Percentiles rank a stretch among this genome's conserved stretches.
phyloP scores from a whole-genome alignment of 139 green algal genomes.

The Volvox africanus region DNA sequence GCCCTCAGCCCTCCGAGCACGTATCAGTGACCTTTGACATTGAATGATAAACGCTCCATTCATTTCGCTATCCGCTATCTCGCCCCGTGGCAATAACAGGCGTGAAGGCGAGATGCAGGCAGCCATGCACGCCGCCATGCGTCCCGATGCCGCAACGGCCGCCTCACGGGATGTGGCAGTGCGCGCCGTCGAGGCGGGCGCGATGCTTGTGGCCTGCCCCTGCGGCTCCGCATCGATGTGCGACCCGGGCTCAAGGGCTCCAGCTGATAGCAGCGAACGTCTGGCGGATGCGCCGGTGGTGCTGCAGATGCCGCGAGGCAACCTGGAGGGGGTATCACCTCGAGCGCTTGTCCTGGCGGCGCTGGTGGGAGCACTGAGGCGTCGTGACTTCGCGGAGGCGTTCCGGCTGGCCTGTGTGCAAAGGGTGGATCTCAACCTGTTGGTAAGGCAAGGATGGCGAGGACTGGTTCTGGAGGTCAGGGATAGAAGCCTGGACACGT shows the following conservation, averaged over 20 bases:
- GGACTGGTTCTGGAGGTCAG: background rate
- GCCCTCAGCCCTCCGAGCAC: no score
- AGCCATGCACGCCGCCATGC: conserved; percentile 80
- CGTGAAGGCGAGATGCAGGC: conserved; percentile 55
- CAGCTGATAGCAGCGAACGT: background rate
- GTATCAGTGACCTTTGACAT: no score
- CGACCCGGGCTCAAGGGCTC: background rate
- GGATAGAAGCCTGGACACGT: no score
- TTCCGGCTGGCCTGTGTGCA: conserved; percentile 71
- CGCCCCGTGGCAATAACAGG: conserved; percentile 18
- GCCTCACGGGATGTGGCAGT: conserved; percentile 61
- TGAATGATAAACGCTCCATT: no score
- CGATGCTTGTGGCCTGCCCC: conserved; percentile 67
- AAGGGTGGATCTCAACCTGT: conserved; percentile 91
- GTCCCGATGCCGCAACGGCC: conserved; percentile 57
- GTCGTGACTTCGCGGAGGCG: conserved; percentile 63
- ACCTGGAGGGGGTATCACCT: conserved; percentile 90
- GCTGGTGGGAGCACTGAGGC: conserved; percentile 68
- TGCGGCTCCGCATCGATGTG: background rate
- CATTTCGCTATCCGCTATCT: no score
- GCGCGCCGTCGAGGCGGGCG: conserved; percentile 78
- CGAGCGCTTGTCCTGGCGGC: conserved; percentile 87
- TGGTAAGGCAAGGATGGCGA: conserved; percentile 66
- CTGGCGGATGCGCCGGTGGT: conserved; percentile 58
- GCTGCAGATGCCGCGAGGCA: conserved; percentile 93